Evolutionary conservation across 257 asterid species (phyloP).

Genomic region (Knoxia roxburghii): DNA sequence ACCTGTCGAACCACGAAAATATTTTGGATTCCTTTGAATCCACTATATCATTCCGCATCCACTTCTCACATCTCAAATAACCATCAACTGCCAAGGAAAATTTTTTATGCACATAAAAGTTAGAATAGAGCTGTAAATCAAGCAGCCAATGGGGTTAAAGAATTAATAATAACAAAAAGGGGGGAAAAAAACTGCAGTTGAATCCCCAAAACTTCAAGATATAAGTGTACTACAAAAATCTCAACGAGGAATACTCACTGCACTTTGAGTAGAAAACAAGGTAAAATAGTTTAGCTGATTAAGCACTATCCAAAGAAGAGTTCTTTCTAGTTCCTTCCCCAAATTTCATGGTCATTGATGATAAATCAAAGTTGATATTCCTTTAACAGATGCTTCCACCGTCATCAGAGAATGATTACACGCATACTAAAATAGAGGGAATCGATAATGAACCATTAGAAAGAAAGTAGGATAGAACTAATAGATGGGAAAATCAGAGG

Average conservation of each 20-base stretch:
- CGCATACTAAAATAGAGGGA: too few relatives aligned
- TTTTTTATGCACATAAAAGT: conserved; percentile 11
- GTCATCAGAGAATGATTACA: too few relatives aligned
- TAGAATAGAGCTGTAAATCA: background rate
- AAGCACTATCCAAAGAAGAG: too few relatives aligned
- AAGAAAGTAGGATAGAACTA: too few relatives aligned
- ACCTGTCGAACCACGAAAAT: conserved; percentile 29
- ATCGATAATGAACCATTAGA: too few relatives aligned
- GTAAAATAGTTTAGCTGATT: too few relatives aligned
- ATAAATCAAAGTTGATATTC: too few relatives aligned
- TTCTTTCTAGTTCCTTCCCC: too few relatives aligned
- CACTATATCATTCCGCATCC: conserved; percentile 75
- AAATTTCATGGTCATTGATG: too few relatives aligned
- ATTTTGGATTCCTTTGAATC: conserved; percentile 70
- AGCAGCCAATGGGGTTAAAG: background rate
- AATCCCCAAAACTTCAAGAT: background rate
- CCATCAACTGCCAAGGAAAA: conserved; percentile 68
- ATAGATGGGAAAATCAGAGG: too few relatives aligned
- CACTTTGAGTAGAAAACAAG: too few relatives aligned
- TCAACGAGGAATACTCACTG: background rate
- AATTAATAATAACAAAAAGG: background rate
- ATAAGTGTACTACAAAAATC: background rate
- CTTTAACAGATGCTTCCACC: too few relatives aligned
- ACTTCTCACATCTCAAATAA: conserved; percentile 70
- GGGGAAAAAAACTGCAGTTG: background rate